Conservation (phyloP, 768 basidiomycete species). For the Pleurotus citrinopileatus region DNA sequence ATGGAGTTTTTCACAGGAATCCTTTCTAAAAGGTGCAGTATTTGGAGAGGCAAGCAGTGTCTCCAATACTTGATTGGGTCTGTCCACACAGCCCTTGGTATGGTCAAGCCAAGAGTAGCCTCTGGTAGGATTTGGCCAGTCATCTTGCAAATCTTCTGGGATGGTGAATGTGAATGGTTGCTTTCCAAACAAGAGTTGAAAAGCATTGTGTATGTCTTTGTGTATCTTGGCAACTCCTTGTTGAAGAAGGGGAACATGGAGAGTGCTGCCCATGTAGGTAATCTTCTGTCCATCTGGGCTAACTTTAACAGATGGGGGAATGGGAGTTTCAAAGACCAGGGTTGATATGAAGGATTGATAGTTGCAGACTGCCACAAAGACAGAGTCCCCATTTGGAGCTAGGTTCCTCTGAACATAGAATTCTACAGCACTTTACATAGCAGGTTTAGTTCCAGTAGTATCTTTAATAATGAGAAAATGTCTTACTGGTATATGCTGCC, state of each 20-base stretch:
- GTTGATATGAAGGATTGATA: conserved; percentile 13
- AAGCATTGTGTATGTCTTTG: not conserved
- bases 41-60: not conserved
- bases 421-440: too few relatives aligned
- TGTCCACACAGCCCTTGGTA: too few relatives aligned
- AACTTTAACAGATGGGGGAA: not conserved
- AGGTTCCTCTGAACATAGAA: conserved; percentile 4
- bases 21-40: not conserved
- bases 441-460: too few relatives aligned
- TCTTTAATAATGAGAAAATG: too few relatives aligned
- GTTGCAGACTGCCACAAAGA: conserved; percentile 7
- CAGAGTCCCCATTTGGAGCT: not conserved
- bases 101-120: conserved; percentile 14
- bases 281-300: too few relatives aligned
- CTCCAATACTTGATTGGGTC: not conserved
- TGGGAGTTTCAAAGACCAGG: conserved; percentile 4
- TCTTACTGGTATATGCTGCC: not conserved
- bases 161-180: conserved; percentile 7
- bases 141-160: conserved; percentile 10
- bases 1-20: not conserved
- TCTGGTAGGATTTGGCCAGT: conserved; percentile 11
- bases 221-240: not conserved
- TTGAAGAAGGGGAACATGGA: not conserved
- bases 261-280: not conserved
- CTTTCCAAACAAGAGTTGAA: not conserved